Conservation (phyloP, 148 eudicot species). For the Simmondsia chinensis region DNA sequence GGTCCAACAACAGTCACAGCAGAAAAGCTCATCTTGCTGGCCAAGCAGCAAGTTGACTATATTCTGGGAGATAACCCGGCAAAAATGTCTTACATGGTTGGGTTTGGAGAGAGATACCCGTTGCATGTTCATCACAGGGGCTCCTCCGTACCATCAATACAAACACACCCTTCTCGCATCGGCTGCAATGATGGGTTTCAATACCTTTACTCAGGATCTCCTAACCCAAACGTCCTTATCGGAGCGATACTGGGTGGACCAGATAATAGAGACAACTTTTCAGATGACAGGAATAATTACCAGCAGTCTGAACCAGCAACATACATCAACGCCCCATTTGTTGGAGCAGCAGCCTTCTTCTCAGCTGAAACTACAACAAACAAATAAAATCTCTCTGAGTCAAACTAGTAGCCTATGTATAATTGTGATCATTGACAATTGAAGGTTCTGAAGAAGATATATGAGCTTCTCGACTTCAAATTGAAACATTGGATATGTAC, state of each 20-base stretch:
- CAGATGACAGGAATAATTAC: slow-evolving; percentile 64
- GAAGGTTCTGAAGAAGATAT: too few relatives aligned
- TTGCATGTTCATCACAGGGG: slow-evolving; percentile 70
- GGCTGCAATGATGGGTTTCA: slow-evolving; percentile 59
- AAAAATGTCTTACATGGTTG: slow-evolving; percentile 80
- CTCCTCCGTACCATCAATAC: slow-evolving; percentile 60
- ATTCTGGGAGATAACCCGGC: slow-evolving; percentile 66
- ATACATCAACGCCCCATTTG: slow-evolving; percentile 78
- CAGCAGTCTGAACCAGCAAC: slow-evolving; percentile 84
- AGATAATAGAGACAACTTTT: slow-evolving; percentile 39
- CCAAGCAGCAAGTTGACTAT: slow-evolving; percentile 70
- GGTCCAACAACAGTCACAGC: slow-evolving; percentile 38
- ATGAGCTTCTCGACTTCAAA: background rate
- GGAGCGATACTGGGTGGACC: slow-evolving; percentile 90
- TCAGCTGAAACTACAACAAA: slow-evolving; percentile 22
- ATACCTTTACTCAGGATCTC: slow-evolving; percentile 48
- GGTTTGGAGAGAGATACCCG: slow-evolving; percentile 68
- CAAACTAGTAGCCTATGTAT: background rate
- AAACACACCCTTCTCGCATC: slow-evolving; percentile 39
- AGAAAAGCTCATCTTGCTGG: slow-evolving; percentile 41
- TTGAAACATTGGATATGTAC: background rate
- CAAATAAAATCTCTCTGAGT: background rate
- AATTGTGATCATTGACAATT: too few relatives aligned
- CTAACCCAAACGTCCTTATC: slow-evolving; percentile 58
- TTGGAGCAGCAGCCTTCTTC: slow-evolving; percentile 73